phyloP scores from a whole-genome alignment of 495 filamentous ascomycete species.

The Neurospora sp. region DNA sequence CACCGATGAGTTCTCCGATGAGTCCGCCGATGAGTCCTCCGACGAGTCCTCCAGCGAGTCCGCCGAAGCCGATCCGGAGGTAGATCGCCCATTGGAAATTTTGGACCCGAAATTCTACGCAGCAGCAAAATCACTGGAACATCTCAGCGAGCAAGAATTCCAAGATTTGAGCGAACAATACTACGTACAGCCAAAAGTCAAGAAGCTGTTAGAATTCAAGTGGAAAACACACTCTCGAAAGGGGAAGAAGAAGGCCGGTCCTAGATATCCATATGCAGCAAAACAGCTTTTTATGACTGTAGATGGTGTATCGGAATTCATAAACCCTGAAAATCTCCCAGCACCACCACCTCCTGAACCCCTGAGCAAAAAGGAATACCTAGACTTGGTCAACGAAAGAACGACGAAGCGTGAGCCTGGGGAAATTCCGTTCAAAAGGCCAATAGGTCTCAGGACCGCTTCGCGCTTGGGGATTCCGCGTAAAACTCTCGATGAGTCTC shows the following conservation, averaged over 20 bases:
- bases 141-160: neutral
- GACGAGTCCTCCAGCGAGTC: neutral
- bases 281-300: neutral
- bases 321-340: neutral
- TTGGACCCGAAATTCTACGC: neutral
- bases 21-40: neutral
- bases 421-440: neutral
- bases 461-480: neutral
- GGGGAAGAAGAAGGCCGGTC: neutral
- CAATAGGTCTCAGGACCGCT: neutral
- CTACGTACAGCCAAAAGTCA: neutral
- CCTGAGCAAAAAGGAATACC: neutral
- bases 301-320: neutral
- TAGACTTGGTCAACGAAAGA: neutral
- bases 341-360: neutral
- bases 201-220: neutral
- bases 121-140: neutral
- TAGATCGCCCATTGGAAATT: neutral
- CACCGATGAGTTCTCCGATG: neutral
- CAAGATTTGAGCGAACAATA: neutral
- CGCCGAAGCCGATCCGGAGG: neutral
- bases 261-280: neutral
- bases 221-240: neutral
- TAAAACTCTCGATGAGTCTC: neutral
- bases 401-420: neutral